Evolutionary conservation across 768 basidiomycete species (phyloP).

Genomic region (Xerocomellus intermedius): DNA sequence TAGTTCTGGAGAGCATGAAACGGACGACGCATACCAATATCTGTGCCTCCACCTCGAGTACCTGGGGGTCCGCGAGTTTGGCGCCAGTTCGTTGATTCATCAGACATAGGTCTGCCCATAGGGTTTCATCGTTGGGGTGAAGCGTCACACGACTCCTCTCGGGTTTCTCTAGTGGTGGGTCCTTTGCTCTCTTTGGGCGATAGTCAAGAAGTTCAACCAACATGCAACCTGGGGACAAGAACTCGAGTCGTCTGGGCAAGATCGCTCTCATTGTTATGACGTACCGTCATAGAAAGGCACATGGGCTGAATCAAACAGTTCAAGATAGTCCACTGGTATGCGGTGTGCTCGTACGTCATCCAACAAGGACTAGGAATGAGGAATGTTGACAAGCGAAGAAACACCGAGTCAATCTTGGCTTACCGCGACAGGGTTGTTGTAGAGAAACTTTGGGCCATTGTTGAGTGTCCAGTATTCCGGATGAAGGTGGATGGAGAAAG

Average conservation of each 20-base stretch:
- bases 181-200: slow-evolving; percentile 56
- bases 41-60: slow-evolving; percentile 71
- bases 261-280: slow-evolving; percentile 17
- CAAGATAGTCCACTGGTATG: slow-evolving; percentile 84
- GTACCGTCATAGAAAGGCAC: slow-evolving; percentile 84
- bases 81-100: slow-evolving; percentile 56
- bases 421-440: slow-evolving; percentile 73
- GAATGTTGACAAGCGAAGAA: slow-evolving; percentile 5
- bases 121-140: slow-evolving; percentile 71
- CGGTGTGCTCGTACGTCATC: slow-evolving; percentile 82
- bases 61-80: slow-evolving; percentile 70
- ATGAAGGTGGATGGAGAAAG: slow-evolving; percentile 76
- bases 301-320: slow-evolving; percentile 69
- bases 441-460: slow-evolving; percentile 76
- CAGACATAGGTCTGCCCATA: slow-evolving; percentile 77
- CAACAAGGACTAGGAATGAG: slow-evolving; percentile 56
- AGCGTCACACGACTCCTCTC: slow-evolving; percentile 70
- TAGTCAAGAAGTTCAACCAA: slow-evolving; percentile 83
- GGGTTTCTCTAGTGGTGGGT: slow-evolving; percentile 56
- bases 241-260: background rate
- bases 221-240: slow-evolving; percentile 61
- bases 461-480: slow-evolving; percentile 83
- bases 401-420: slow-evolving; percentile 10
- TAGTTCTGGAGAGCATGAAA: background rate
- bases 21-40: slow-evolving; percentile 52